These are phyloP conservation scores for Gillenia trifoliata DNA, from an alignment of 306 rosid genomes.

Conservation along the genomic window DNA sequence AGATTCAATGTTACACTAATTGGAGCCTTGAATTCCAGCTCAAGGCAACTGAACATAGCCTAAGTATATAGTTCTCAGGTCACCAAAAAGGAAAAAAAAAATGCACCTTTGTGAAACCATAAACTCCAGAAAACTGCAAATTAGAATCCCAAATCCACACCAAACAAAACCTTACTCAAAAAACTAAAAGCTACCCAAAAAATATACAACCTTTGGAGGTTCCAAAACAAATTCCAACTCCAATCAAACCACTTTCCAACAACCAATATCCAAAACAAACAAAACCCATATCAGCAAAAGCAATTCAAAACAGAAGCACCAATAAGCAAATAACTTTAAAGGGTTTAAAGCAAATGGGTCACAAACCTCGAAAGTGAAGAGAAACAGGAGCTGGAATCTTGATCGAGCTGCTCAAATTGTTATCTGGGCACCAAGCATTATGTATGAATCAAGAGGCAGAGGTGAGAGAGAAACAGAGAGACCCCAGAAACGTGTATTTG, in stretches of 20 bases:
- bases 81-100: constrained; percentile 2
- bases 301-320: constrained; percentile 6
- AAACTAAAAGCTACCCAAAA: constrained; percentile 8
- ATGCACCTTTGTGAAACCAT: constrained; percentile 8
- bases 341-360: not conserved
- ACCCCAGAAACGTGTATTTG: not conserved
- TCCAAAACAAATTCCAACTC: constrained; percentile 21
- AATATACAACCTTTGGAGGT: constrained; percentile 4
- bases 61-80: constrained; percentile 21
- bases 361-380: constrained; percentile 34
- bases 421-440: constrained; percentile 25
- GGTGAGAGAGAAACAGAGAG: not conserved
- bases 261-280: not conserved
- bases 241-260: constrained; percentile 2
- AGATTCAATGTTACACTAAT: constrained; percentile 14
- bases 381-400: constrained; percentile 11
- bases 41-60: constrained; percentile 22
- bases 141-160: constrained; percentile 17
- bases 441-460: constrained; percentile 14
- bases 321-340: not conserved
- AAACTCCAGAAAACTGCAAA: constrained; percentile 15
- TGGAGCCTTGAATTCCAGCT: constrained; percentile 17
- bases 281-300: constrained; percentile 1
- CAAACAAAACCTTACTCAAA: constrained; percentile 8
- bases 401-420: constrained; percentile 23